These are phyloP conservation scores for Psidium friedrichsthalianum DNA, from an alignment of 345 rosid genomes.

Conservation along the genomic window DNA sequence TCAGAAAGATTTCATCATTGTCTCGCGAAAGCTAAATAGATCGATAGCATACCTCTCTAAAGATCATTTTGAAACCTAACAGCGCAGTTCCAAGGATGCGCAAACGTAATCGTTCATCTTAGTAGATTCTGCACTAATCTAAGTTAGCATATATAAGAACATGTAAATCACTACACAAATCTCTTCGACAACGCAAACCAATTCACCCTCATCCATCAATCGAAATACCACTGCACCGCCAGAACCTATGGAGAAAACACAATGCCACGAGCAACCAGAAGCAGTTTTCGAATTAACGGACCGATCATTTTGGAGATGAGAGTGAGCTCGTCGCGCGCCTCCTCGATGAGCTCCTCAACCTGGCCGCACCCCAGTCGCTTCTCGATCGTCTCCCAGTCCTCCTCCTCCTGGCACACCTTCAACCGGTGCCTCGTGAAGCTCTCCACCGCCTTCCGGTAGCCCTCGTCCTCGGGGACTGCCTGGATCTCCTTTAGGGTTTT, in stretches of 20 bases:
- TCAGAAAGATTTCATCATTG: neutral
- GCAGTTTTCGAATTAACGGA: constrained; percentile 12
- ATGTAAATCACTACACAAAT: neutral
- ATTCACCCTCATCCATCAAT: neutral
- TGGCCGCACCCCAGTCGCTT: constrained; percentile 85
- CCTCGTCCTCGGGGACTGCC: constrained; percentile 91
- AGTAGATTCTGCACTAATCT: neutral
- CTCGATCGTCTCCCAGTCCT: constrained; percentile 87
- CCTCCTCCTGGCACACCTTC: constrained; percentile 65
- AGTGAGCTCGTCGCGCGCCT: constrained; percentile 93
- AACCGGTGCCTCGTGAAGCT: constrained; percentile 76
- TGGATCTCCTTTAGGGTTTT: constrained; percentile 94
- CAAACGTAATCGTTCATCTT: neutral
- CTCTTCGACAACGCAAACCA: neutral
- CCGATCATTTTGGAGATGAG: constrained; percentile 91
- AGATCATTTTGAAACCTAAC: neutral
- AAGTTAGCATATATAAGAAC: neutral
- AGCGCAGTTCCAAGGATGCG: neutral
- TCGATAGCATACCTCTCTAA: neutral
- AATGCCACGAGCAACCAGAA: neutral
- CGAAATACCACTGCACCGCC: neutral
- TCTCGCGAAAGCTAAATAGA: neutral
- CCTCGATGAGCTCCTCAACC: constrained; percentile 97
- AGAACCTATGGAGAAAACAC: neutral
- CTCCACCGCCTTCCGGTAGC: constrained; percentile 94